Evolutionary conservation across 2,329 filamentous ascomycete genomes (phyloP), one percentile per base, ranked within the genome.

Genomic region (Endoconidiophora laricicola): DNA sequence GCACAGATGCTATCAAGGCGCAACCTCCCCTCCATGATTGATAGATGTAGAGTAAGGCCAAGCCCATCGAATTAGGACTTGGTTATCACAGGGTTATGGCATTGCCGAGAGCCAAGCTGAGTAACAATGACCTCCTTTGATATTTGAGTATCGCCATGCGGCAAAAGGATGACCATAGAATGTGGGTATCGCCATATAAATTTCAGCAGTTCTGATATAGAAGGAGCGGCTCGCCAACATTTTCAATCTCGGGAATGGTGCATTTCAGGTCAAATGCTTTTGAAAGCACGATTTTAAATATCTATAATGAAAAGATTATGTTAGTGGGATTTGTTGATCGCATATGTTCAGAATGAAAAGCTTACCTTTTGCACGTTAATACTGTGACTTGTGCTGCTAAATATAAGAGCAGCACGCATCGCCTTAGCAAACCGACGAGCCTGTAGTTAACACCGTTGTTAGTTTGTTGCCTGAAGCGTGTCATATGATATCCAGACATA

Each of bases 191-290:
- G 44, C 59, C 54, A 24, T 46, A 6, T 23, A 20, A 12, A 24
- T 26, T 16, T 48, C 44, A 72, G 60, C 68, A 71, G 45, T 77
- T 79, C 65, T 88, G 84, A 63, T 98, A 98, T 56, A 98, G 76
- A 44, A 98, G 74, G 46, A 98, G 73, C 20, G 91, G 91, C 67
- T 98, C 91, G 66, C 91, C 91, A 52, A 95, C 83, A 64, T 96
- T 93, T 68, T 95, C 90, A 65, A 98, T 96, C 67, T 98, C 91
- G 44, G 91, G 91, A 62, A 98, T 96, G 26, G 91, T 98, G 71
- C 91, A 98, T 66, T 95, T 95, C 52, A 98, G 76, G 64, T 98
- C 91, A 63, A 98, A 98, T 2, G 91, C 91, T 68, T 98, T 98
- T 56, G 90, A 94, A 22, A 98, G 76, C 52, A 98, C 91, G 59